Evolutionary conservation across 306 rosid genomes (phyloP).

Genomic region (Astragalus membranaceus): DNA sequence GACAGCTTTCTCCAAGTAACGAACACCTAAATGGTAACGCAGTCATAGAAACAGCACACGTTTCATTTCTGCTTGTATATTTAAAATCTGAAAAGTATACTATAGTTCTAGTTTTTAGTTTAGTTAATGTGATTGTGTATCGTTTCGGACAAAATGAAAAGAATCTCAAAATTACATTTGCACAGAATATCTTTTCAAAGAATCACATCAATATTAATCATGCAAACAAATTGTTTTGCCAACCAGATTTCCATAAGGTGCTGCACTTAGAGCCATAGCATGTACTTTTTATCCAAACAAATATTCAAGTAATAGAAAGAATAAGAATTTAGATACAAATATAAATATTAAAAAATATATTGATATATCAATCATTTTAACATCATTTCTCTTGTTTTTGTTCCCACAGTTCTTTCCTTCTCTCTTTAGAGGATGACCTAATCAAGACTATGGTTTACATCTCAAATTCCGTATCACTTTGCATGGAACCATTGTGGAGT

Average conservation of each 20-base stretch:
- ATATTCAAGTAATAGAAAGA: neutral
- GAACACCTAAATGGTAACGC: conserved; percentile 46
- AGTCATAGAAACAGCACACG: neutral
- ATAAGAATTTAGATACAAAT: neutral
- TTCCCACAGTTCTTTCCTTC: neutral
- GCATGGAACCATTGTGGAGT: neutral
- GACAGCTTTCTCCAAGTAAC: conserved; percentile 84
- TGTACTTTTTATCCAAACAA: neutral
- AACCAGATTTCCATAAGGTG: neutral
- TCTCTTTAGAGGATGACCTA: neutral
- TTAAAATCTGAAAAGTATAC: neutral
- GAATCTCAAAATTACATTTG: neutral
- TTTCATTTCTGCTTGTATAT: neutral
- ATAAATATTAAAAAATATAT: neutral
- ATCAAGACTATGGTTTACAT: neutral
- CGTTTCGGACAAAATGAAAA: neutral
- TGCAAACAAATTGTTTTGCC: neutral
- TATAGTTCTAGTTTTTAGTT: neutral
- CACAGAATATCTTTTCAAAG: neutral
- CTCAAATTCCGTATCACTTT: neutral
- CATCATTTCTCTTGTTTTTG: neutral
- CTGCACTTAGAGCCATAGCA: neutral
- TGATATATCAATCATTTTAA: neutral
- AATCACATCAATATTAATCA: neutral
- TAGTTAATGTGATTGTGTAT: neutral